These are phyloP conservation scores for Suhomyces guaymorum DNA, from an alignment of 1,139 yeast genomes.

Conservation along the genomic window DNA sequence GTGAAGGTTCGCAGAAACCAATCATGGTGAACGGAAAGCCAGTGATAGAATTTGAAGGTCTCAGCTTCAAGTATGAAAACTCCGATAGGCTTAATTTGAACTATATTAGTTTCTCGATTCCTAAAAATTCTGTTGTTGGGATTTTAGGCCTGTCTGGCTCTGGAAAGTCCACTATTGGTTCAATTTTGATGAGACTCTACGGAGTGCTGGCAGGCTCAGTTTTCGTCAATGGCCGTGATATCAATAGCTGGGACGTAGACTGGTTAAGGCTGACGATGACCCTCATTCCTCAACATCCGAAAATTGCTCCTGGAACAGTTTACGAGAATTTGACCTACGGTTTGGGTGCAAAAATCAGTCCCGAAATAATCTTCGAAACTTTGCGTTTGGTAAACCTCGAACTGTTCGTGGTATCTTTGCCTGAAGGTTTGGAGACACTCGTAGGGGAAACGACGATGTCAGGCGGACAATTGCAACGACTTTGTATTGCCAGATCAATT, in stretches of 20 bases:
- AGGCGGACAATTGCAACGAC: constrained; percentile 80
- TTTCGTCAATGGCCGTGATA: constrained; percentile 40
- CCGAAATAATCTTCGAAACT: constrained; percentile 32
- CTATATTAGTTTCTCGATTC: constrained; percentile 41
- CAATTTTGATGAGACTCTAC: constrained; percentile 56
- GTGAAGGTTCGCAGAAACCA: constrained; percentile 27
- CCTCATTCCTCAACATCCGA: constrained; percentile 68
- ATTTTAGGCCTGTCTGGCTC: constrained; percentile 77
- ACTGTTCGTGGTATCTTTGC: constrained; percentile 52
- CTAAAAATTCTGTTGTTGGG: constrained; percentile 54
- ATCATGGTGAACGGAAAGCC: constrained; percentile 11
- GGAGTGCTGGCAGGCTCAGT: constrained; percentile 36
- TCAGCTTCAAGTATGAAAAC: constrained; percentile 51
- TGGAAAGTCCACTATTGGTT: constrained; percentile 72
- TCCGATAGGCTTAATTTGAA: constrained; percentile 30
- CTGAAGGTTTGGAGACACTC: constrained; percentile 56
- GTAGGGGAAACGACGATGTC: constrained; percentile 62
- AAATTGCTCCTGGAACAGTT: constrained; percentile 66
- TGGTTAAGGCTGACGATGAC: constrained; percentile 56
- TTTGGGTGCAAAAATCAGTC: constrained; percentile 24
- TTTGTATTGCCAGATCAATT: constrained; percentile 75
- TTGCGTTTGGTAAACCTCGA: constrained; percentile 51
- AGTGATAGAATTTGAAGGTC: constrained; percentile 41
- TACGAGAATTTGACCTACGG: constrained; percentile 70
- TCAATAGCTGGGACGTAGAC: constrained; percentile 45